These are phyloP conservation scores for Ascochyta koolunga DNA, from an alignment of 2,329 filamentous ascomycete genomes.

Conservation along the genomic window DNA sequence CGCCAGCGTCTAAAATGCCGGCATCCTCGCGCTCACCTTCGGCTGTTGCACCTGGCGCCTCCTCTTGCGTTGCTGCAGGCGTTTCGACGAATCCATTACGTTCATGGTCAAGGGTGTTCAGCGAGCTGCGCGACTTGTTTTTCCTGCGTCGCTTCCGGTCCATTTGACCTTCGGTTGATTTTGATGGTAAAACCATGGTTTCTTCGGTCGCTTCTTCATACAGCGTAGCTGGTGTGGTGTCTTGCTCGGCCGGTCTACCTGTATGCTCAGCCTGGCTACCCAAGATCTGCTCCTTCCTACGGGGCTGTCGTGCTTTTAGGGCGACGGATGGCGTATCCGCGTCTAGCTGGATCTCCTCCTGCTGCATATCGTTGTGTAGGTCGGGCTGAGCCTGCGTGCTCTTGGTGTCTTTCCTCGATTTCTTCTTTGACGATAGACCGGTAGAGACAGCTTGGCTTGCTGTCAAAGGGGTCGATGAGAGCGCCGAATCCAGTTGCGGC, in stretches of 20 bases:
- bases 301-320: not conserved
- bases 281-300: not conserved
- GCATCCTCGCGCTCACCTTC: not conserved
- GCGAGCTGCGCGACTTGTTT: not conserved
- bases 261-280: not conserved
- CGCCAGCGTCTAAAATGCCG: not conserved
- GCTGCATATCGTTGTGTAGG: not conserved
- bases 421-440: not conserved
- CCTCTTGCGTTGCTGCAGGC: not conserved
- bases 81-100: not conserved
- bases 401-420: not conserved
- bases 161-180: not conserved
- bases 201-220: not conserved
- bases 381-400: not conserved
- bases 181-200: not conserved
- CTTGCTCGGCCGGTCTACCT: not conserved
- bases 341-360: not conserved
- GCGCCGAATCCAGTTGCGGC: not conserved
- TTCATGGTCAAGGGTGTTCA: not conserved
- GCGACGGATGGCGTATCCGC: not conserved
- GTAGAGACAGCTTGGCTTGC: conserved; percentile 5
- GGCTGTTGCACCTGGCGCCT: not conserved
- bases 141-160: not conserved
- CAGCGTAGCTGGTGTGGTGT: not conserved
- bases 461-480: conserved; percentile 9